Conservation (phyloP, 2,329 filamentous ascomycete species). For the Diplodia sapinea region DNA sequence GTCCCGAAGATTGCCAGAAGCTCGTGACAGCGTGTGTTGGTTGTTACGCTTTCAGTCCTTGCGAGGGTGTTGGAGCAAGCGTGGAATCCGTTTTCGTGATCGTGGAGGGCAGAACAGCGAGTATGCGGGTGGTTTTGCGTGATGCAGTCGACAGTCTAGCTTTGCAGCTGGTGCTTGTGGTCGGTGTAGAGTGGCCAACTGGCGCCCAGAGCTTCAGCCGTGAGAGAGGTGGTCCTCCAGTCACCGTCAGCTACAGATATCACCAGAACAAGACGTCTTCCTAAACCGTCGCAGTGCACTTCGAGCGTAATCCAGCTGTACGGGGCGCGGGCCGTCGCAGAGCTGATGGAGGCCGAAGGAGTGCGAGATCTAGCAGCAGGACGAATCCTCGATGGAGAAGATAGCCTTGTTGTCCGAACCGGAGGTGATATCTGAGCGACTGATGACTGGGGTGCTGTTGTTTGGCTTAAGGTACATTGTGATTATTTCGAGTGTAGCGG, state of each 20-base stretch:
- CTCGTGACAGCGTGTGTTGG: slow-evolving; percentile 24
- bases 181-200: slow-evolving; percentile 27
- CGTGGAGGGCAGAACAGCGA: slow-evolving; percentile 20
- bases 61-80: slow-evolving; percentile 26
- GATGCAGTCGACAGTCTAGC: slow-evolving; percentile 28
- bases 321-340: slow-evolving; percentile 21
- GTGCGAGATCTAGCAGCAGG: slow-evolving; percentile 36
- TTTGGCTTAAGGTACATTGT: slow-evolving; percentile 46
- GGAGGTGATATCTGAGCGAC: slow-evolving; percentile 50
- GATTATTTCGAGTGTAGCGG: slow-evolving; percentile 37
- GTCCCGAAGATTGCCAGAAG: slow-evolving; percentile 27
- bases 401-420: slow-evolving; percentile 49
- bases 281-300: slow-evolving; percentile 46
- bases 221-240: slow-evolving; percentile 41
- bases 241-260: slow-evolving; percentile 53
- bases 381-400: slow-evolving; percentile 44
- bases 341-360: slow-evolving; percentile 25
- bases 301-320: slow-evolving; percentile 37
- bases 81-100: slow-evolving; percentile 25
- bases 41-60: slow-evolving; percentile 30
- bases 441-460: slow-evolving; percentile 49
- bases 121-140: slow-evolving; percentile 18
- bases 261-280: slow-evolving; percentile 49
- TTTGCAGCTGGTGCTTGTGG: slow-evolving; percentile 14
- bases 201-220: slow-evolving; percentile 28